Evolutionary conservation across 305 asterid species (phyloP), one percentile per base, ranked within the genome.

Genomic region (Petunia hybrid): DNA sequence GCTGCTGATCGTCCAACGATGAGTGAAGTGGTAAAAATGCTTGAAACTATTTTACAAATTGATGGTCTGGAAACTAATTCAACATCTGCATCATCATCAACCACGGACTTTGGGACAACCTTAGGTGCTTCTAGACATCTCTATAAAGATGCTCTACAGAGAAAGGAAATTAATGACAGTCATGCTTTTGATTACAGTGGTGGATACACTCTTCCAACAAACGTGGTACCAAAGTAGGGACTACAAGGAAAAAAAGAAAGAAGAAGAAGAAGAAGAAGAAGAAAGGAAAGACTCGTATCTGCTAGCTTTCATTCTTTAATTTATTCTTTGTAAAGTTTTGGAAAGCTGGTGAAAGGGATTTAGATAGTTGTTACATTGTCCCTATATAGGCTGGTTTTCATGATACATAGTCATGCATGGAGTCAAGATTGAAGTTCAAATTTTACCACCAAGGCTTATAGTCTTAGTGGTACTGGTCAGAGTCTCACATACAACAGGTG

Each of bases 1-100:
- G 98, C 95, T 5, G 88, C 95, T 4, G 97, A 91, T 57, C 91
- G 99, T 41, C 99, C 99, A 6, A 85, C 97, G 6, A 94, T 94
- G 98, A 83, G 92, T 55, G 98, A 94, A 77, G 94, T 91, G 1
- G 99, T 93, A 45, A 96, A 96, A 88, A 64, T 84, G 77, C 84
- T 95, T 16, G 99, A 95, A 78, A 79, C 79, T 8, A 87, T 94
- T 56, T 83, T 96, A 8, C 93, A 92, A 87, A 89, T 82, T 41
- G 99, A 94, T 84, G 97, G 98, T 1, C 78, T 90, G 13, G 86
- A 90, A 84, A 91, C 98, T 31, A 89, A 86, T 79, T 89, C 98
- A 56, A 88, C 97, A 40, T 92, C 99, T 4, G 91, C 95, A 45
- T 88, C 98, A 8, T 96, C 99, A 16, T 93, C 98, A 3, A 85